A percentile compares a stretch with the other conserved stretches of the same genome.
These are phyloP conservation scores for Apiotrichum brassicae DNA, from an alignment of 1,284 basidiomycete species.

Conservation along the genomic window DNA sequence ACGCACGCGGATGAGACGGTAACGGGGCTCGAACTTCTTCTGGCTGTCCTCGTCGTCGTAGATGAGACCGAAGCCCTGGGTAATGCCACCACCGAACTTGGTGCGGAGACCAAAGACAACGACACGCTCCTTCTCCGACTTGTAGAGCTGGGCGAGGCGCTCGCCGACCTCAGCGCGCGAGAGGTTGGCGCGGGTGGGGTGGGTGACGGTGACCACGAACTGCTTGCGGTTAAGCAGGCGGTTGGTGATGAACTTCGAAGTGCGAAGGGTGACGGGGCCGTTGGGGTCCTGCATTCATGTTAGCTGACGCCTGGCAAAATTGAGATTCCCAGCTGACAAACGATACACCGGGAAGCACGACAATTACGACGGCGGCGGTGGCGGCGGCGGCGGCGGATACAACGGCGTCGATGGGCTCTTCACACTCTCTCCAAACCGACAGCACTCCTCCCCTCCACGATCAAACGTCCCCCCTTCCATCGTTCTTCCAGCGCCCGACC, in stretches of 20 bases:
- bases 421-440: background rate
- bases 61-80: conserved; percentile 94
- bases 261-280: conserved; percentile 93
- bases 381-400: too few species aligned
- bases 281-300: conserved; percentile 55
- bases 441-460: background rate
- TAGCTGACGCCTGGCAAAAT: background rate
- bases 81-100: conserved; percentile 96
- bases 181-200: conserved; percentile 92
- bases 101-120: conserved; percentile 68
- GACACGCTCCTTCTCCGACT: conserved; percentile 58
- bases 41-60: conserved; percentile 95
- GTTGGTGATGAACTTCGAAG: conserved; percentile 99
- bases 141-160: conserved; percentile 73
- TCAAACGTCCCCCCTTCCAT: background rate
- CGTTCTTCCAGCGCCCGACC: too few species aligned
- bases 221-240: conserved; percentile 82
- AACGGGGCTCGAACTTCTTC: conserved; percentile 94
- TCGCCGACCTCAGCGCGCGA: conserved; percentile 88
- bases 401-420: background rate
- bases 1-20: conserved; percentile 89
- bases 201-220: conserved; percentile 91
- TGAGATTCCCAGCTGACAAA: background rate
- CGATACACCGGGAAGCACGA: background rate
- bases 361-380: background rate